Percentiles rank a stretch among this genome's conserved stretches.
These are phyloP conservation scores for Hericium coralloides DNA, from an alignment of 768 basidiomycete genomes.

Conservation along the genomic window DNA sequence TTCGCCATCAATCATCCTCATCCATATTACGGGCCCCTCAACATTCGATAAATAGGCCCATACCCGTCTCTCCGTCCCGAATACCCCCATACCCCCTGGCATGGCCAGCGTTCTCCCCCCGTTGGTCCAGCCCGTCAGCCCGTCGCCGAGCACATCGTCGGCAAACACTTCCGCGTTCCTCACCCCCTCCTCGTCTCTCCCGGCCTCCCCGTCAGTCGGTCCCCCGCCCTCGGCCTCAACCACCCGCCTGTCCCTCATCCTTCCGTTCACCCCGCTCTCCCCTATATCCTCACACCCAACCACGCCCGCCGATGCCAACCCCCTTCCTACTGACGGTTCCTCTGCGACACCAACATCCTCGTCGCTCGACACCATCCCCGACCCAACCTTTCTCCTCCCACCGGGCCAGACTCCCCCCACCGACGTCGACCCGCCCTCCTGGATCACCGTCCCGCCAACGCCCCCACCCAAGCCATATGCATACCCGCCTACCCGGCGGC, in stretches of 20 bases:
- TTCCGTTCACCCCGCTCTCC: constrained; percentile 4
- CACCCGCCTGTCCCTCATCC: constrained; percentile 3
- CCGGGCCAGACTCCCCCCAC: constrained; percentile 6
- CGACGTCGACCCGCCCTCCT: not conserved
- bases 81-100: too few species aligned
- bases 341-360: constrained; percentile 1
- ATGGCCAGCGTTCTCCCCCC: too few species aligned
- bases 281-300: constrained; percentile 3
- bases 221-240: not conserved
- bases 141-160: too few species aligned
- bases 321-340: not conserved
- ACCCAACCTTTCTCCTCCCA: constrained; percentile 1
- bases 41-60: too few species aligned
- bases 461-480: constrained; percentile 7
- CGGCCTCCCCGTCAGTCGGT: not conserved
- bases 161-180: not conserved
- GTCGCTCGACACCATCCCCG: constrained; percentile 2
- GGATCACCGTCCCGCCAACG: constrained; percentile 13
- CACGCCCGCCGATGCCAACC: not conserved
- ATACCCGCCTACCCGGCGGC: constrained; percentile 3
- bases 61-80: too few species aligned
- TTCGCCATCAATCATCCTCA: too few species aligned
- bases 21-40: too few species aligned
- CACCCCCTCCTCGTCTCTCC: not conserved
- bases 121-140: too few species aligned